Conservation (phyloP, 768 basidiomycete species). For the Leccinum boreale region DNA sequence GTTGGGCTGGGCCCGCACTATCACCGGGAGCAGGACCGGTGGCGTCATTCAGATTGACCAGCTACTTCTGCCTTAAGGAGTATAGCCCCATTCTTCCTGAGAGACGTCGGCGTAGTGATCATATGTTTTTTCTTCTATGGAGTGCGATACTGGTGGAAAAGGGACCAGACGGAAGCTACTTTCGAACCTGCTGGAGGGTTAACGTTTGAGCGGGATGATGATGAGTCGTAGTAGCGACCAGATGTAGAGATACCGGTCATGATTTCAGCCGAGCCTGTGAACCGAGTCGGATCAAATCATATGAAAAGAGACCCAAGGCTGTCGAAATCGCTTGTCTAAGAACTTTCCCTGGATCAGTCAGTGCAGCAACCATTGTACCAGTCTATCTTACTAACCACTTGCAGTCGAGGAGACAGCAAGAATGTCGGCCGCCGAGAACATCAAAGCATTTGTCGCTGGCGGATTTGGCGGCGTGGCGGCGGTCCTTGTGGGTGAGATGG, state of each 20-base stretch:
- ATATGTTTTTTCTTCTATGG: constrained; percentile 72
- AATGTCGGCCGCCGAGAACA: constrained; percentile 35
- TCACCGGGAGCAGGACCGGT: constrained; percentile 68
- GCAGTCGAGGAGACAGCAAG: constrained; percentile 18
- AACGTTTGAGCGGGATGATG: constrained; percentile 46
- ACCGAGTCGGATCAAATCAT: constrained; percentile 23
- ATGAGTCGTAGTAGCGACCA: too few species aligned
- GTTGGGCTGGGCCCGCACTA: constrained; percentile 72
- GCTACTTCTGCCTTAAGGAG: constrained; percentile 77
- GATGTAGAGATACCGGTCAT: too few species aligned
- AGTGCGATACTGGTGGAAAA: constrained; percentile 66
- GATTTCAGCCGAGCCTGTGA: neutral
- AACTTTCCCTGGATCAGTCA: neutral
- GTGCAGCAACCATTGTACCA: neutral
- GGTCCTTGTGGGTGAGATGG: constrained; percentile 74
- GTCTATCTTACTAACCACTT: constrained; percentile 12
- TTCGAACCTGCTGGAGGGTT: constrained; percentile 84
- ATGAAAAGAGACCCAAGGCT: constrained; percentile 17
- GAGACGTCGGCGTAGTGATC: constrained; percentile 51
- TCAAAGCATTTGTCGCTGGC: constrained; percentile 90
- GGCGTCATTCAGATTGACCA: constrained; percentile 88
- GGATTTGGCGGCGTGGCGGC: constrained; percentile 88
- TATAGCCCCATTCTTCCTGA: constrained; percentile 72
- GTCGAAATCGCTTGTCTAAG: constrained; percentile 26
- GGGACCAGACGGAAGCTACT: constrained; percentile 78